Evolutionary conservation across 179 eudicot genomes (phyloP).

Genomic region (Beta lomatogona): DNA sequence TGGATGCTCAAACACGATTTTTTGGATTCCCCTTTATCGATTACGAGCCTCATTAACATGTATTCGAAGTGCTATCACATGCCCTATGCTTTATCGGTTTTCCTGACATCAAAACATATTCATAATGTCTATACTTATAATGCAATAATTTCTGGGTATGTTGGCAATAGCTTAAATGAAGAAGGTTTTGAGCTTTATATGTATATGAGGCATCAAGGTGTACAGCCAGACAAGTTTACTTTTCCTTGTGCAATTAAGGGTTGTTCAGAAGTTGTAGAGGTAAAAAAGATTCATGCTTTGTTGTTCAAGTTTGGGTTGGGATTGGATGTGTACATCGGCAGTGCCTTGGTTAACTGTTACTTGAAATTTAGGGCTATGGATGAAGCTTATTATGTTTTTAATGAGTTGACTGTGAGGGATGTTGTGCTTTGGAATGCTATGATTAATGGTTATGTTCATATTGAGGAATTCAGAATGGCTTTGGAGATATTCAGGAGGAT

Average conservation of each 20-base stretch:
- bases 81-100: conserved; percentile 45
- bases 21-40: conserved; percentile 45
- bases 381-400: conserved; percentile 50
- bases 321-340: conserved; percentile 50
- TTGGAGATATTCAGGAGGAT: conserved; percentile 30
- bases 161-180: conserved; percentile 37
- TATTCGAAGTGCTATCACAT: conserved; percentile 63
- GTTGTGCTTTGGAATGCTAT: conserved; percentile 47
- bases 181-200: conserved; percentile 41
- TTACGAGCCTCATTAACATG: conserved; percentile 77
- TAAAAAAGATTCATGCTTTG: conserved; percentile 58
- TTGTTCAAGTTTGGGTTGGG: conserved; percentile 59
- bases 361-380: conserved; percentile 42
- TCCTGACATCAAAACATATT: conserved; percentile 28
- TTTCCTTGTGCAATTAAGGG: conserved; percentile 69
- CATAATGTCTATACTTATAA: conserved; percentile 58
- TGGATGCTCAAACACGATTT: conserved; percentile 49
- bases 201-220: conserved; percentile 46
- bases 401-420: conserved; percentile 49
- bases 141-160: conserved; percentile 62
- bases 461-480: conserved; percentile 34
- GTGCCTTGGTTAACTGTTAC: conserved; percentile 57
- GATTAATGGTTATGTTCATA: conserved; percentile 39
- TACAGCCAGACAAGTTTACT: conserved; percentile 59
- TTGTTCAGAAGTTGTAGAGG: conserved; percentile 41